phyloP scores from a whole-genome alignment of 1,284 basidiomycete species.

The Apiotrichum sp. region DNA sequence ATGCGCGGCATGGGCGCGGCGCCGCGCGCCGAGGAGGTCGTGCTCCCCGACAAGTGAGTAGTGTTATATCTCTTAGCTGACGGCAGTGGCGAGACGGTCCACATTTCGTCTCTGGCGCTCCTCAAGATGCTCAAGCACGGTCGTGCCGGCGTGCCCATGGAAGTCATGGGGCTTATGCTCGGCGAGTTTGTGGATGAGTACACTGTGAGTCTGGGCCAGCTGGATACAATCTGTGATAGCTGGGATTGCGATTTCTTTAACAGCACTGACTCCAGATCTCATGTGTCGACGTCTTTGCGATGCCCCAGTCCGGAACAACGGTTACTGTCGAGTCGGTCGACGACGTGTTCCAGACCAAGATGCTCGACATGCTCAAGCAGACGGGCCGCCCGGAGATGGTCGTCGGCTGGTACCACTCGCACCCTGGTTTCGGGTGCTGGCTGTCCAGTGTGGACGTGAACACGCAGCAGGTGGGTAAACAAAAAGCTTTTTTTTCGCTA shows the following conservation, averaged over 20 bases:
- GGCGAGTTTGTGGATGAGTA: constrained; percentile 99
- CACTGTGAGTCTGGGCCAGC: constrained; percentile 55
- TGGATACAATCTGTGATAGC: too few species aligned
- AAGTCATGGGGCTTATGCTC: constrained; percentile 99
- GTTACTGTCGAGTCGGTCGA: constrained; percentile 99
- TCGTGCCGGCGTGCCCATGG: constrained; percentile 97
- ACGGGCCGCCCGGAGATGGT: constrained; percentile 97
- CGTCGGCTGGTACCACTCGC: constrained; percentile 99
- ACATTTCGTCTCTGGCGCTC: constrained; percentile 88
- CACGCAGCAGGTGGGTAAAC: constrained; percentile 69
- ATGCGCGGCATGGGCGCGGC: not conserved
- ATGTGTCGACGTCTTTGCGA: constrained; percentile 98
- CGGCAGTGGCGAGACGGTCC: constrained; percentile 74
- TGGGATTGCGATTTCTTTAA: too few species aligned
- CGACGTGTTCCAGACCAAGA: constrained; percentile 97
- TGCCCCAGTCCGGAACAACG: constrained; percentile 98
- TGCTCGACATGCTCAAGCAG: constrained; percentile 99
- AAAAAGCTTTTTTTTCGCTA: not conserved
- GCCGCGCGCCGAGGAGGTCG: constrained; percentile 31
- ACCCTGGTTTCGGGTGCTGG: constrained; percentile 99
- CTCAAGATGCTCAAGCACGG: constrained; percentile 99
- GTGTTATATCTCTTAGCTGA: not conserved
- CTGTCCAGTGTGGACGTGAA: constrained; percentile 98
- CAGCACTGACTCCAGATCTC: constrained; percentile 50
- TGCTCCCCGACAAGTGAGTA: constrained; percentile 46